phyloP scores from a whole-genome alignment of 1,284 basidiomycete species.

The Cryptococcus sp. region DNA sequence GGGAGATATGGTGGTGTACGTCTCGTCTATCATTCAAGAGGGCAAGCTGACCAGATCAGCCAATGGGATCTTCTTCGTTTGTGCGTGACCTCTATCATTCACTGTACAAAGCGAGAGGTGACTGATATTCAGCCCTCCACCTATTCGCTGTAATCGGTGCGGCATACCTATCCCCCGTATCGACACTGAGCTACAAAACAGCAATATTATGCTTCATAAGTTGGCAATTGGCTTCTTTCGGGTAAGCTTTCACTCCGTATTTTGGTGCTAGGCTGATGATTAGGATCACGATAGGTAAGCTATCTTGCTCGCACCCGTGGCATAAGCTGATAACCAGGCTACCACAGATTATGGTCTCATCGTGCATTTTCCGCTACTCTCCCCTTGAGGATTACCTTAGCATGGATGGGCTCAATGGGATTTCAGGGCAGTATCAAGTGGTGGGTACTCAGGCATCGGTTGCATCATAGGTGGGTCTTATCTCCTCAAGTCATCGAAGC shows the following conservation, averaged over 20 bases:
- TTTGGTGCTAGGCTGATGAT: not conserved
- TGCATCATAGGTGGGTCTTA: constrained; percentile 61
- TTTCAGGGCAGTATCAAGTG: constrained; percentile 63
- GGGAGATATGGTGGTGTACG: constrained; percentile 37
- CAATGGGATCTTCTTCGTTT: constrained; percentile 64
- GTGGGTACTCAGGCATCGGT: constrained; percentile 68
- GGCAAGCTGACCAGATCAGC: constrained; percentile 20
- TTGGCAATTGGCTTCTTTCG: constrained; percentile 69
- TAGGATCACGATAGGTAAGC: constrained; percentile 11
- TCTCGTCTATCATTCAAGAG: not conserved
- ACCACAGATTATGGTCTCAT: constrained; percentile 72
- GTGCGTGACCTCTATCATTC: constrained; percentile 9
- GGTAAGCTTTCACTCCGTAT: constrained; percentile 49
- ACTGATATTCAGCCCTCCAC: constrained; percentile 50
- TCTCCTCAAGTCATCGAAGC: not conserved
- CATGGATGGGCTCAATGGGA: constrained; percentile 64
- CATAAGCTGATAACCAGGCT: constrained; percentile 49
- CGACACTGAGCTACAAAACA: constrained; percentile 51
- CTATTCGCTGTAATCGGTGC: constrained; percentile 58
- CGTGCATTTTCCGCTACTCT: constrained; percentile 61
- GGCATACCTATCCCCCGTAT: constrained; percentile 53
- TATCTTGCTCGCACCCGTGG: not conserved
- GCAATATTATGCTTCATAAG: constrained; percentile 56
- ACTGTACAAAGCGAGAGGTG: not conserved
- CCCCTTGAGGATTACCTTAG: constrained; percentile 58